Base-by-base conservation (phyloP, 306 rosid genomes). In the Hippophae rhamnoides region DNA sequence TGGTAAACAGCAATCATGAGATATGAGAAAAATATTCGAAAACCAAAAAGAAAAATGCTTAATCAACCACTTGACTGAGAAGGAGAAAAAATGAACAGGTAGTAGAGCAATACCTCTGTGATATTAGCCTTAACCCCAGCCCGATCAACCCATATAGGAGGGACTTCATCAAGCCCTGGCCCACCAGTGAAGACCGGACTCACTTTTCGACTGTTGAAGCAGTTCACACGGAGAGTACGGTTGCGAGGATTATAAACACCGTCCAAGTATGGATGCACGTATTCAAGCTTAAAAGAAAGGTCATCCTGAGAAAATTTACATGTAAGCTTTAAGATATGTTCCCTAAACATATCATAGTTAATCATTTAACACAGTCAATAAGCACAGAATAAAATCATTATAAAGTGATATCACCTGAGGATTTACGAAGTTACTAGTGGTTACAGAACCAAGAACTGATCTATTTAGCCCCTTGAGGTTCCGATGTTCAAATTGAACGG, bases 171-270 rank as follows among this genome's bases (percentile, higher is more conserved):
- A 58, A 82, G 76, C 65, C 99, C 96, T 9, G 99, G 99, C 5
- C 99, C 99, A 42, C 93, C 96, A 38, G 89, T 92, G 76, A 92
- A 92, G 60, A 86, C 95, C 2, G 99, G 99, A 83, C 99, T 92
- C 78, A 80, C 52, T 72, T 92, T 92, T 72, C 93, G 81, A 79
- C 93, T 86, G 69, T 92, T 92, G 84, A 92, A 92, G 80, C 96
- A 88, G 81, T 79, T 88, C 44, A 92, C 86, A 49, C 85, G 85
- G 47, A 92, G 87, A 67, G 93, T 79, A 0, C 99, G 89, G 70
- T 92, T 80, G 13, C 76, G 80, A 3, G 88, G 73, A 72, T 80
- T 58, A 59, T 76, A 74, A 23, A 92, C 86, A 56, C 99, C 99
- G 73, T 92, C 95, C 73, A 84, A 71, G 73, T 92, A 92, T 4